Conservation (phyloP, 805 yeast genomes). For the Yamadazyma phyllophila region DNA sequence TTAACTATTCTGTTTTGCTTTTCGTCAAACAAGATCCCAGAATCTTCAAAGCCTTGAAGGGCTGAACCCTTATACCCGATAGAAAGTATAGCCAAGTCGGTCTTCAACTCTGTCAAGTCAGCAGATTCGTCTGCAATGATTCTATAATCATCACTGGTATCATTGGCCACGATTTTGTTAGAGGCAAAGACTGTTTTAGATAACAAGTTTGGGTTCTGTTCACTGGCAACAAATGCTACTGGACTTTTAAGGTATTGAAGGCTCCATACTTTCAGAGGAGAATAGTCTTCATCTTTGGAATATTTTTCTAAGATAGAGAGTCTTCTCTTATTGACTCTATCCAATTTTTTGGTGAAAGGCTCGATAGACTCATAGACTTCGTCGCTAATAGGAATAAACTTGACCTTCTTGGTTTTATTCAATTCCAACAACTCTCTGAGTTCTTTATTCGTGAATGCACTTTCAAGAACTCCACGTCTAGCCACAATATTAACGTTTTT, state of each 20-base stretch:
- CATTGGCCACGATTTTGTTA: constrained; percentile 44
- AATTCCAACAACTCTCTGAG: constrained; percentile 78
- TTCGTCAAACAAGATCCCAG: constrained; percentile 26
- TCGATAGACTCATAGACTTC: constrained; percentile 26
- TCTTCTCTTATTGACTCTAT: constrained; percentile 62
- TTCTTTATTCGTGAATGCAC: constrained; percentile 92
- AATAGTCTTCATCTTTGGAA: constrained; percentile 5
- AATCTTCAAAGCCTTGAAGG: constrained; percentile 53
- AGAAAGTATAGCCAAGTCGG: constrained; percentile 73
- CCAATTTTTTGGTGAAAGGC: constrained; percentile 24
- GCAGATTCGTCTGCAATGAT: constrained; percentile 37
- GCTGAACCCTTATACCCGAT: constrained; percentile 80
- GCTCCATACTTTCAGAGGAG: constrained; percentile 49
- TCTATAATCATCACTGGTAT: constrained; percentile 28
- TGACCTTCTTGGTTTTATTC: constrained; percentile 44
- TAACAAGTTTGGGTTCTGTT: constrained; percentile 35
- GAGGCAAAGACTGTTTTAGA: constrained; percentile 47
- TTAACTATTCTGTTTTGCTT: constrained; percentile 27
- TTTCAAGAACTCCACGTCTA: constrained; percentile 79
- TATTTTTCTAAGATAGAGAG: constrained; percentile 61
- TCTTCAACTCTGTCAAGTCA: constrained; percentile 26
- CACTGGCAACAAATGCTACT: constrained; percentile 39
- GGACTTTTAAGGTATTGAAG: constrained; percentile 74
- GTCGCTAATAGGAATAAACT: constrained; percentile 39
- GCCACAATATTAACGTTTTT: constrained; percentile 71